Evolutionary conservation across 2,329 filamentous ascomycete genomes (phyloP).

Genomic region (Xylariaceae sp.): DNA sequence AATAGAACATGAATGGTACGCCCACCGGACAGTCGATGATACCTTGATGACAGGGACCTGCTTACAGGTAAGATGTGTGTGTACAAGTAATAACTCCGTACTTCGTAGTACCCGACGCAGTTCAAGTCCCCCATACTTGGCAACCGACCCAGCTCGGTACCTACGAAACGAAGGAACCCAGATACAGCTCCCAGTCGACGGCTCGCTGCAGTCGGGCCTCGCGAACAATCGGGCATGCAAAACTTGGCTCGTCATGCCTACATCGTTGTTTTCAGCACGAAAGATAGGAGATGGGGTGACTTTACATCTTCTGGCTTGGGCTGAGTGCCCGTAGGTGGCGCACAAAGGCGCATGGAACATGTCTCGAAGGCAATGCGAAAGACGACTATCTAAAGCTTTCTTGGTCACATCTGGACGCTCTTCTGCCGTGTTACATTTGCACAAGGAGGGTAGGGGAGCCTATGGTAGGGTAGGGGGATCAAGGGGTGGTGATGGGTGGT

Average conservation of each 20-base stretch:
- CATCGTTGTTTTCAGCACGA: not conserved
- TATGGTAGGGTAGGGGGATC: not conserved
- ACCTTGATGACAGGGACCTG: not conserved
- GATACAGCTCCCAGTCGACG: not conserved
- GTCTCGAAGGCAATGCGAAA: not conserved
- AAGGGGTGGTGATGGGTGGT: too few relatives aligned
- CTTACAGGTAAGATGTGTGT: too few relatives aligned
- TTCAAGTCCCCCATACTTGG: not conserved
- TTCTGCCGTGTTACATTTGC: constrained; percentile 11
- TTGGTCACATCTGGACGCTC: not conserved
- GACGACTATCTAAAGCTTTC: not conserved
- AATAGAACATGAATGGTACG: not conserved
- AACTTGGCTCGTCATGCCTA: not conserved
- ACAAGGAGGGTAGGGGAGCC: not conserved
- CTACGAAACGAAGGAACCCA: not conserved
- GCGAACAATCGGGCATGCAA: not conserved
- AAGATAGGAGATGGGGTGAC: not conserved
- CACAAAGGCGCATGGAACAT: not conserved
- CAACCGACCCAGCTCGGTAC: not conserved
- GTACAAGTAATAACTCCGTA: too few relatives aligned
- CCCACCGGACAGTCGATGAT: not conserved
- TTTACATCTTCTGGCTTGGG: not conserved
- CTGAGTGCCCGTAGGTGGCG: constrained; percentile 3
- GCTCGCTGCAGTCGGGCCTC: not conserved
- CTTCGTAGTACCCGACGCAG: too few relatives aligned